Percentiles rank a stretch among this genome's conserved stretches.
These are phyloP conservation scores for Aphanomyces euteiches DNA, from an alignment of 352 stramenopile species.

Conservation along the genomic window DNA sequence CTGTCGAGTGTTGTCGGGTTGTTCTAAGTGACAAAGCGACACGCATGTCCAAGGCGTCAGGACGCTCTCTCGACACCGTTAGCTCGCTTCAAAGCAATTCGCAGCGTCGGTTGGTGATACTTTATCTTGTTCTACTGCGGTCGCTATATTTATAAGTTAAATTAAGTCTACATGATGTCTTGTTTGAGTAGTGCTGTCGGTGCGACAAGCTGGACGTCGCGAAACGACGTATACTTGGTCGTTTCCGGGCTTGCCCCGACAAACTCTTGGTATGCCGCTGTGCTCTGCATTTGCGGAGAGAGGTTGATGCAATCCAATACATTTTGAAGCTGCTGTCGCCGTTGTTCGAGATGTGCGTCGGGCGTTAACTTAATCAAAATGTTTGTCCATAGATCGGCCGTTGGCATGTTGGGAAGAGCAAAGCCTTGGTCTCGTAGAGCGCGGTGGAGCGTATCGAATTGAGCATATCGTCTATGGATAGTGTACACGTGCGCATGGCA, in stretches of 20 bases:
- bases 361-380: constrained; percentile 1
- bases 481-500: background rate
- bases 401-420: constrained; percentile 1
- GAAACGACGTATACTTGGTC: background rate
- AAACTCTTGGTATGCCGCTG: background rate
- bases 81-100: too few species aligned
- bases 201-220: background rate
- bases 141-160: background rate
- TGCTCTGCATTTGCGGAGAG: background rate
- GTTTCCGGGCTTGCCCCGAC: background rate
- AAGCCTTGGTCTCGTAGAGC: background rate
- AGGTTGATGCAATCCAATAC: background rate
- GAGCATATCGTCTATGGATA: background rate
- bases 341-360: background rate
- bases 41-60: too few species aligned
- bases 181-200: too few species aligned
- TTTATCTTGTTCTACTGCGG: background rate
- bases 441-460: background rate
- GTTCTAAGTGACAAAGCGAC: too few species aligned
- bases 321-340: background rate
- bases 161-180: background rate
- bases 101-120: too few species aligned
- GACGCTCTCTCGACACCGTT: too few species aligned
- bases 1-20: too few species aligned
- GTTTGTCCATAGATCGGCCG: background rate